phyloP scores from a whole-genome alignment of 371 early-diverging fungal genomes.

The Gilbertella persicaria region DNA sequence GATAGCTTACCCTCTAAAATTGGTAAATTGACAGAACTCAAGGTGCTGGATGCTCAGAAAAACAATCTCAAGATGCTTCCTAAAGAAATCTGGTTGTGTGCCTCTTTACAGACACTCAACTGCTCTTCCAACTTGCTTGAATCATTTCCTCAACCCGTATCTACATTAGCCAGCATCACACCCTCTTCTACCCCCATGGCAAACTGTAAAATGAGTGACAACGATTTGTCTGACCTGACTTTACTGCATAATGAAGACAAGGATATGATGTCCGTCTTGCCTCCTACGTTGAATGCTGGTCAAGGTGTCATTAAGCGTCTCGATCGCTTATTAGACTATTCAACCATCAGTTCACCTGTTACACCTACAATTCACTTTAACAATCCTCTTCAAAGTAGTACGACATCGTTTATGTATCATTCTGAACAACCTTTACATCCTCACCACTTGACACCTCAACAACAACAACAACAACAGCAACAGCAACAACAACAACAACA shows the following conservation, averaged over 20 bases:
- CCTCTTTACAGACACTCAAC: conserved; percentile 64
- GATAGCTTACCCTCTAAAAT: conserved; percentile 34
- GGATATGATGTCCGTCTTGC: conserved; percentile 7
- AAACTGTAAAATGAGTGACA: neutral
- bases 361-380: neutral
- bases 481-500: neutral
- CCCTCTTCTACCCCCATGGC: neutral
- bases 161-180: conserved; percentile 19
- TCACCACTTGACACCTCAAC: neutral
- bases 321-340: conserved; percentile 15
- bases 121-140: conserved; percentile 76
- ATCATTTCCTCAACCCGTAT: conserved; percentile 35
- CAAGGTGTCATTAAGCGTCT: conserved; percentile 25
- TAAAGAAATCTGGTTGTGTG: conserved; percentile 82
- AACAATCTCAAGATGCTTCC: conserved; percentile 78
- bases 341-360: neutral
- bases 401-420: neutral
- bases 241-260: conserved; percentile 3
- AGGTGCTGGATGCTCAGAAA: conserved; percentile 39
- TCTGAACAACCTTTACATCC: neutral
- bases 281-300: conserved; percentile 21
- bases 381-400: neutral
- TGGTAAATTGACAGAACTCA: conserved; percentile 31
- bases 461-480: neutral
- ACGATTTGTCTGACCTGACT: neutral